Percentiles rank a stretch among this genome's conserved stretches.
Evolutionary conservation across 768 basidiomycete genomes (phyloP).

Genomic region (Rickenella mellea): DNA sequence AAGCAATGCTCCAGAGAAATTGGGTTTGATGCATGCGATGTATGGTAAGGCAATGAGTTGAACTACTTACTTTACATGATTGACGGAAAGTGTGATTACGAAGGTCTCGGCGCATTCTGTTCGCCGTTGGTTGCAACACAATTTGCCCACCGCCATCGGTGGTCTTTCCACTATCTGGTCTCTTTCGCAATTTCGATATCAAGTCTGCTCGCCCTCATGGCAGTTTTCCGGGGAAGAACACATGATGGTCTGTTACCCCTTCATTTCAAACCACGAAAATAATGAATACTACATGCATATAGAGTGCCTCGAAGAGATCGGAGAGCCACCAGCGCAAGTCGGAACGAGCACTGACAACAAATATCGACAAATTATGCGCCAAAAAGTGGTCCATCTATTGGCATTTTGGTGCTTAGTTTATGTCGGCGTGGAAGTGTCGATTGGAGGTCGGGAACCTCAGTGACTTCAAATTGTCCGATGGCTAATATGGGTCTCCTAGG

Average conservation of each 20-base stretch:
- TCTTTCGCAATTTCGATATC: background rate
- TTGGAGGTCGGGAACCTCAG: too few relatives aligned
- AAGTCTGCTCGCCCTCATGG: slow-evolving; percentile 27
- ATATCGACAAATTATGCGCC: slow-evolving; percentile 14
- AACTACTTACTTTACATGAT: too few relatives aligned
- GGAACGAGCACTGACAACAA: slow-evolving; percentile 2
- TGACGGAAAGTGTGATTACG: background rate
- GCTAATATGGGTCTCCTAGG: too few relatives aligned
- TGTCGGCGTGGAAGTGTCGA: slow-evolving; percentile 23
- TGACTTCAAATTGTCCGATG: too few relatives aligned
- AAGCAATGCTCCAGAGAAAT: slow-evolving; percentile 48
- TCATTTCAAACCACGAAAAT: too few relatives aligned
- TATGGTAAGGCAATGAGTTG: too few relatives aligned
- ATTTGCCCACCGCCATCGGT: background rate
- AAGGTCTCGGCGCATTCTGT: background rate
- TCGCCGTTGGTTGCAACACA: background rate
- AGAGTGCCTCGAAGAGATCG: slow-evolving; percentile 2
- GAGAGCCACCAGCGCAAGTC: slow-evolving; percentile 1
- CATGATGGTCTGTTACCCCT: too few relatives aligned
- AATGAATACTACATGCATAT: too few relatives aligned
- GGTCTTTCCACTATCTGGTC: background rate
- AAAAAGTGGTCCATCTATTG: slow-evolving; percentile 27
- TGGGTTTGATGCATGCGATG: slow-evolving; percentile 58
- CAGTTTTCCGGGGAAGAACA: slow-evolving; percentile 57
- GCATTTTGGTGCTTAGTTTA: slow-evolving; percentile 34